Conservation (phyloP, 345 rosid genomes). For the Salix caprea region DNA sequence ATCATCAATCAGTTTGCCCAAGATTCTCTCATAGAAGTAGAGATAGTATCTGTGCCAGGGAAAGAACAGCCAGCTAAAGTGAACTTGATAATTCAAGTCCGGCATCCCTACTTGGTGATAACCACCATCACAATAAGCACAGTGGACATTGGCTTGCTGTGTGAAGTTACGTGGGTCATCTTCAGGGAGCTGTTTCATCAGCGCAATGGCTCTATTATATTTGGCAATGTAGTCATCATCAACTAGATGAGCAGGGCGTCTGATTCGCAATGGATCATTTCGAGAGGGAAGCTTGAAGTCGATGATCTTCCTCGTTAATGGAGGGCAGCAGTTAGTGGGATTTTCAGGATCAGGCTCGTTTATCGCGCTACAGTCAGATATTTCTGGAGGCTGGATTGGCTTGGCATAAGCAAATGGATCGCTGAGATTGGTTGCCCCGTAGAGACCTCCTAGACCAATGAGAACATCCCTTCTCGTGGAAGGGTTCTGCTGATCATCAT, state of each 20-base stretch:
- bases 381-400: constrained; percentile 34
- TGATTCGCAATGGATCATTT: constrained; percentile 20
- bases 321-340: constrained; percentile 52
- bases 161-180: constrained; percentile 55
- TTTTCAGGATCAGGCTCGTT: constrained; percentile 35
- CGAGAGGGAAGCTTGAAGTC: constrained; percentile 41
- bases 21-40: constrained; percentile 50
- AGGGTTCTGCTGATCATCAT: constrained; percentile 13
- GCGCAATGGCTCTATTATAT: constrained; percentile 40
- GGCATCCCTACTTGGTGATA: constrained; percentile 53
- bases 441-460: constrained; percentile 50
- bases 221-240: constrained; percentile 36
- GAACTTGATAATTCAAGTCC: constrained; percentile 44
- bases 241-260: constrained; percentile 50
- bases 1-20: constrained; percentile 51
- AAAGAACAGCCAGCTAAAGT: constrained; percentile 56
- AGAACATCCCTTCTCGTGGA: constrained; percentile 48
- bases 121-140: constrained; percentile 63
- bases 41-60: constrained; percentile 61
- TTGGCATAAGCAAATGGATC: constrained; percentile 32
- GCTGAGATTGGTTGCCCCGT: constrained; percentile 32
- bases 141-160: constrained; percentile 59
- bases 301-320: constrained; percentile 28
- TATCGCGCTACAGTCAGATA: constrained; percentile 27
- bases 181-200: constrained; percentile 54